Evolutionary conservation across 257 asterid genomes (phyloP), one percentile per base, ranked within the genome.

Genomic region (Lycium ferocissimum): DNA sequence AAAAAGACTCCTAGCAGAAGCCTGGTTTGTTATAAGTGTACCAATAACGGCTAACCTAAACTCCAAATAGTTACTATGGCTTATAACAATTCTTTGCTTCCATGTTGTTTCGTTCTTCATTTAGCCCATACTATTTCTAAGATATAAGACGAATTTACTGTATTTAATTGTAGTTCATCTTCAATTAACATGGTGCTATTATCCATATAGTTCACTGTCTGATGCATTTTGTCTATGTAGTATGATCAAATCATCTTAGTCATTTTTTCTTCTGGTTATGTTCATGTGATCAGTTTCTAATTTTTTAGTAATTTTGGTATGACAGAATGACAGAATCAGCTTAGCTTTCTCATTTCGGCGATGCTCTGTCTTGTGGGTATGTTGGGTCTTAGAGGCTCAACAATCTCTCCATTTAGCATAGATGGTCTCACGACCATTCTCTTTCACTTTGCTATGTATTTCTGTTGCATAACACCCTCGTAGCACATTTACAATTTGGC

Each of bases 291-390:
- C 82, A 78, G 61, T 33, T 33, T 37, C 22, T 78, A 33, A 78
- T 78, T 47, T 14, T 33, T 26, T 51, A 40, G 33, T 70, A 4
- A 70, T 70, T 73, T 73, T 45, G 43, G 43, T 51, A 26, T 26
- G 47, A 33, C 4, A 5, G 49, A 5, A 26, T 26, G 33, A 26
- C 33, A 26, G 14, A 53, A 53, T 15, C 47, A 15, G 53, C 65
- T n/a, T 54, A 51, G 53, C 65, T 7, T 51, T 78, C 65, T 15
- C 65, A 53, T 78, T 78, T 3, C 4, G 14, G 62, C 53, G 45
- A 53, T 59, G 65, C 63, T 26, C 13, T 53, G 65, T 53, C 82
- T 76, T 78, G 65, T 78, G 65, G 82, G 17, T 78, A 78, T 78
- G 26, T 78, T 53, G 82, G 49, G 65, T 57, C 33, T 53, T 53